A percentile compares a stretch with the other conserved stretches of the same genome.
Evolutionary conservation across 306 rosid species (phyloP).

Genomic region (Cicer yamashitae): DNA sequence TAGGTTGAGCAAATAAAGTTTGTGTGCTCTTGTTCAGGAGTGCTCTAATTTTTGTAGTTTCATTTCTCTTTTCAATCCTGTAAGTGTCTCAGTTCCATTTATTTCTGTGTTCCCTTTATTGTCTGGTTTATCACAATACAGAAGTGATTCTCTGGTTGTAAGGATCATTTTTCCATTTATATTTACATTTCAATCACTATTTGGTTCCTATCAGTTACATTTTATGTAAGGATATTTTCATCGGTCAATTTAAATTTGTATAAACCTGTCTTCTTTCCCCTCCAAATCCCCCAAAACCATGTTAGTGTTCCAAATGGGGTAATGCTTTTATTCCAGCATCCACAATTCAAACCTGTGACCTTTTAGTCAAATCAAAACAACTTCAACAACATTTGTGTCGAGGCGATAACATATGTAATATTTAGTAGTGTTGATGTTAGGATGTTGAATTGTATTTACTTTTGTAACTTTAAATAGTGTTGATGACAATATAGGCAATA

Average conservation of each 20-base stretch:
- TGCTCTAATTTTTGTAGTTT: background rate
- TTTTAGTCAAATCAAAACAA: background rate
- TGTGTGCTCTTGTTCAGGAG: background rate
- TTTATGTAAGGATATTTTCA: background rate
- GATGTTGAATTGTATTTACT: background rate
- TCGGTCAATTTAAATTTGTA: background rate
- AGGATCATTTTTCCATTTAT: background rate
- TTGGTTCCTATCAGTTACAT: background rate
- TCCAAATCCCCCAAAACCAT: background rate
- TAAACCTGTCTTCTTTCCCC: background rate
- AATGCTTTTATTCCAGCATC: background rate
- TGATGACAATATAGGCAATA: background rate
- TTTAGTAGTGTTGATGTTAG: background rate
- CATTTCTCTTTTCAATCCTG: background rate
- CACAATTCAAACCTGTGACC: background rate
- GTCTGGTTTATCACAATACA: too few species aligned
- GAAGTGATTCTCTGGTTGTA: too few species aligned
- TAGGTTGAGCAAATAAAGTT: constrained; percentile 6
- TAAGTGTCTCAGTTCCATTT: background rate
- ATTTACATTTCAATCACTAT: background rate
- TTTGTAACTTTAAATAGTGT: background rate
- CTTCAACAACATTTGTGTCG: background rate
- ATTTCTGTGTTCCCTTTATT: too few species aligned
- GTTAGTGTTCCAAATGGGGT: background rate
- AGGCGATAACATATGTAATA: background rate